Percentiles rank a stretch among this genome's conserved stretches.
These are phyloP conservation scores for Phytophthora kernoviae DNA, from an alignment of 352 stramenopile species.

Conservation along the genomic window DNA sequence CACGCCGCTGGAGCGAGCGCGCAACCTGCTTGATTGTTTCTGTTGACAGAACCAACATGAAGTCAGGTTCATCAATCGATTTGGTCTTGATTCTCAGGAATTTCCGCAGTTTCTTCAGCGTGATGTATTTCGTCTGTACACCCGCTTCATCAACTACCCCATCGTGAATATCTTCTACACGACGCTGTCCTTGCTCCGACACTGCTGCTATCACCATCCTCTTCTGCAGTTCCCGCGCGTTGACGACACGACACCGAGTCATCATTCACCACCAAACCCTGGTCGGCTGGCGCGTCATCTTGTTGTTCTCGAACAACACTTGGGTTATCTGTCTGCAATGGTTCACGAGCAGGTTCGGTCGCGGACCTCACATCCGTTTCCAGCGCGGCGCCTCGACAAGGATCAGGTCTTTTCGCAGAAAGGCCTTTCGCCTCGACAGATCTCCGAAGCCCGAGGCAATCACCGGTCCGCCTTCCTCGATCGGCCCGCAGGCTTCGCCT, in stretches of 20 bases:
- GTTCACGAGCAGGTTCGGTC: not conserved
- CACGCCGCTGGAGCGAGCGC: not conserved
- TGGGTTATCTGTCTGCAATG: too few species aligned
- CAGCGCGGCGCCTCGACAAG: slow-evolving; percentile 1
- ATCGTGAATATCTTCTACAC: slow-evolving; percentile 3
- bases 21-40: slow-evolving; percentile 3
- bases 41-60: slow-evolving; percentile 11
- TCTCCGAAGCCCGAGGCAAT: slow-evolving; percentile 13
- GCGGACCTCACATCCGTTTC: slow-evolving; percentile 2
- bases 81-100: slow-evolving; percentile 9
- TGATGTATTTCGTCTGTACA: not conserved
- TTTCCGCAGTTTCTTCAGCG: slow-evolving; percentile 4
- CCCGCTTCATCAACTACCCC: not conserved
- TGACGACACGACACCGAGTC: not conserved
- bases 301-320: too few species aligned
- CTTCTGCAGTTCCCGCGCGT: not conserved
- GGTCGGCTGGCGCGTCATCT: not conserved
- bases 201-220: not conserved
- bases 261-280: not conserved
- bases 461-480: slow-evolving; percentile 2
- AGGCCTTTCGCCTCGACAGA: slow-evolving; percentile 1
- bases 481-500: not conserved
- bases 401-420: not conserved
- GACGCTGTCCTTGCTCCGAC: not conserved
- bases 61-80: not conserved